Evolutionary conservation across 805 yeast genomes (phyloP), one percentile per base, ranked within the genome.

Genomic region (Zygosaccharomyces lentus): DNA sequence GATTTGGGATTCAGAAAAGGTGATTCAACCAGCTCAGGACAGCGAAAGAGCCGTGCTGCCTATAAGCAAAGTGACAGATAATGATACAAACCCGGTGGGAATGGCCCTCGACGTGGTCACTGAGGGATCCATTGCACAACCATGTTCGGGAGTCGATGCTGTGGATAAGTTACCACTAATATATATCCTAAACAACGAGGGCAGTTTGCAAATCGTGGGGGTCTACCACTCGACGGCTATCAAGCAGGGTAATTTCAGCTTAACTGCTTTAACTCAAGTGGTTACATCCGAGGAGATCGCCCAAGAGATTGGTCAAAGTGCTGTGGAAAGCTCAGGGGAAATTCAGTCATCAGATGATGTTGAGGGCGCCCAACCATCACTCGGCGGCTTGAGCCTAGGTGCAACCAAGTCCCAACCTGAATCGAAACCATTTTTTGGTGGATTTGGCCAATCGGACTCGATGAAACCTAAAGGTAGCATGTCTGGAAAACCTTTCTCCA

Each of bases 1-100:
- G 6, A 65, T 82, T 1, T 48, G 76, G 21, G 70, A 78, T 2
- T 54, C 67, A 1, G 39, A 53, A 0, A 62, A 64, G 15, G 58
- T 69, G 2, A 56, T 82, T 1, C 67, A 67, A 25, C 81, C 81
- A 7, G 63, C 75, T 2, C 84, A 84, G 54, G 96, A 89, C 57
- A 70, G 81, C 3, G 80, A 78, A 55, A 73, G 85, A 41, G 95
- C 96, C 0, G 74, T 79, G 21, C 68, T 87, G 51, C 96, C 96
- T 1, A 69, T 87, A 54, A 78, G 78, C 57, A 82, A 78, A 7
- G 81, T 72, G 2, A 69, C 82, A 0, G 82, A 76, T 37, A 82
- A 76, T 41, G 95, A 87, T 55, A 76, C 84, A 10, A 75, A 84
- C 6, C 81, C 91, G 0, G 68, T 85, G 17, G 96, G 96, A 4